Conservation (phyloP, 306 rosid species). For the Senna siamea region DNA sequence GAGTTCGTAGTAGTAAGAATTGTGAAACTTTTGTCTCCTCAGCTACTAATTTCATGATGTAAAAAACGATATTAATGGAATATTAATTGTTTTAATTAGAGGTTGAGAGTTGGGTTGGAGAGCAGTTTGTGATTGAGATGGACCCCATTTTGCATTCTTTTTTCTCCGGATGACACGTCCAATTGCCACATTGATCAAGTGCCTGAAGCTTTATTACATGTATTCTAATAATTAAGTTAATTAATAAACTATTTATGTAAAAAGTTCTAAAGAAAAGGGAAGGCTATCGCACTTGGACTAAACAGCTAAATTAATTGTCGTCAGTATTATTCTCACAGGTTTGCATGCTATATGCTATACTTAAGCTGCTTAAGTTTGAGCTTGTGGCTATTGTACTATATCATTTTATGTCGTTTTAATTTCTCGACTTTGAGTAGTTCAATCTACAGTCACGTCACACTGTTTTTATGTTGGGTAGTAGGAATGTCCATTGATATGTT, state of each 20-base stretch:
- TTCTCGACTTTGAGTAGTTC: background rate
- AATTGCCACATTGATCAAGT: conserved; percentile 23
- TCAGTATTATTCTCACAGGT: too few relatives aligned
- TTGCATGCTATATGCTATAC: too few relatives aligned
- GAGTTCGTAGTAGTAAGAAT: background rate
- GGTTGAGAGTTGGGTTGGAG: background rate
- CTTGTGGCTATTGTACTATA: too few relatives aligned
- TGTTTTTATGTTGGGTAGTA: too few relatives aligned
- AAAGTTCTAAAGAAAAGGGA: background rate
- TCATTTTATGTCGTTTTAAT: conserved; percentile 2
- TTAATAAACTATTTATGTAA: background rate
- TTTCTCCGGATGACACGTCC: background rate
- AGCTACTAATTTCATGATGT: background rate
- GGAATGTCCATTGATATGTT: too few relatives aligned
- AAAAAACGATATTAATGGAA: background rate
- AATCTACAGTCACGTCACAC: too few relatives aligned
- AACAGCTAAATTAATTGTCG: background rate
- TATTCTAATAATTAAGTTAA: background rate
- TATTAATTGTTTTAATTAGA: background rate
- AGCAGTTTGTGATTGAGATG: conserved; percentile 34
- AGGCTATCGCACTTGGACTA: background rate
- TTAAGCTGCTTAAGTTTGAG: too few relatives aligned
- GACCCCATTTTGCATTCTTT: conserved; percentile 20
- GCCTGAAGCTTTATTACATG: background rate
- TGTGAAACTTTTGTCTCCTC: too few relatives aligned